phyloP scores from a whole-genome alignment of 805 yeast species.

The Candida ficus region DNA sequence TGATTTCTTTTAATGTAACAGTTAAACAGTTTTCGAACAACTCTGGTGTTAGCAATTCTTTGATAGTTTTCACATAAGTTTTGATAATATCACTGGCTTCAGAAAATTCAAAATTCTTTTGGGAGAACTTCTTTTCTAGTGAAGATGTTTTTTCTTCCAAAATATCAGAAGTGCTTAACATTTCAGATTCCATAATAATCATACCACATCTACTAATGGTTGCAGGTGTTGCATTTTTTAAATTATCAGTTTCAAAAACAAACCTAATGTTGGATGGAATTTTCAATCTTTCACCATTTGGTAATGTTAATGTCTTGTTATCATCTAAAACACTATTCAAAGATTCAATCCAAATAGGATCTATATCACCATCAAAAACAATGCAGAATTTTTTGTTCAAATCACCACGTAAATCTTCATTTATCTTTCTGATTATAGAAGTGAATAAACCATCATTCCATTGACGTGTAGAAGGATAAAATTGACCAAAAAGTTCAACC shows the following conservation, averaged over 20 bases:
- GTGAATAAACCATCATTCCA: conserved; percentile 91
- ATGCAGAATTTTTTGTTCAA: conserved; percentile 58
- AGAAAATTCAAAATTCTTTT: neutral
- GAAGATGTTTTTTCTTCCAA: conserved; percentile 19
- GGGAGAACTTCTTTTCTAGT: neutral
- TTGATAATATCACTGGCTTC: neutral
- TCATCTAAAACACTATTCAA: conserved; percentile 90
- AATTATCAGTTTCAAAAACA: conserved; percentile 69
- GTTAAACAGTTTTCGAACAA: neutral
- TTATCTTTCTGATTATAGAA: conserved; percentile 51
- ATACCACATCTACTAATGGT: conserved; percentile 92
- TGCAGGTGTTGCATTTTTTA: conserved; percentile 77
- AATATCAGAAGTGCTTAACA: conserved; percentile 21
- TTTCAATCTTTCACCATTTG: conserved; percentile 81
- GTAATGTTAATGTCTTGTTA: conserved; percentile 71
- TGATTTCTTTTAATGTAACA: neutral
- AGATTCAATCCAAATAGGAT: conserved; percentile 91
- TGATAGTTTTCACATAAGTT: neutral
- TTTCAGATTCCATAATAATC: conserved; percentile 56
- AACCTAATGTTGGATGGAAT: conserved; percentile 61
- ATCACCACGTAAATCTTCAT: conserved; percentile 56
- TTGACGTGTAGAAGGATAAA: conserved; percentile 77
- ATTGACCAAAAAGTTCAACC: conserved; percentile 57
- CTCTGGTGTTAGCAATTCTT: neutral
- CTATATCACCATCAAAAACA: conserved; percentile 87